These are phyloP conservation scores for Hypoxylon sp. DNA, from an alignment of 2,329 filamentous ascomycete species.

Conservation along the genomic window DNA sequence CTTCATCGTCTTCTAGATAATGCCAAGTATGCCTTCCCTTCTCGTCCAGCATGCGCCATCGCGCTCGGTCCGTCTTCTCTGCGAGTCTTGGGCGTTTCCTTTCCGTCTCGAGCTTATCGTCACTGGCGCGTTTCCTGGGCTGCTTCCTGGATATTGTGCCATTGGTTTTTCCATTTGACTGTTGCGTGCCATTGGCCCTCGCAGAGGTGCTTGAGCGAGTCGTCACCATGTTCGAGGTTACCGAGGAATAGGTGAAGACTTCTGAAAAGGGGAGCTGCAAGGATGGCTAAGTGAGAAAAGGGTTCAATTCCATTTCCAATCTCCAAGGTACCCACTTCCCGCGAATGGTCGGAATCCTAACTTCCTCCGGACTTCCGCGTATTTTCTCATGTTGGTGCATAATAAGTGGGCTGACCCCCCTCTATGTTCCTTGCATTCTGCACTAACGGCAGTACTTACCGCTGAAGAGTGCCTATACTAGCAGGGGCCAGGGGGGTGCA, in stretches of 20 bases:
- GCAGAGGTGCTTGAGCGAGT: conserved; percentile 38
- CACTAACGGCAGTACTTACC: neutral
- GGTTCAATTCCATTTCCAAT: conserved; percentile 10
- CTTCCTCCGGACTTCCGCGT: conserved; percentile 13
- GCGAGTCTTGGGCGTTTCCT: conserved; percentile 62
- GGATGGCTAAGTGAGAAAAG: neutral
- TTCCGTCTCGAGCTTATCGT: conserved; percentile 52
- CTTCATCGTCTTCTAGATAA: conserved; percentile 82
- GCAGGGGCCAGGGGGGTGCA: neutral
- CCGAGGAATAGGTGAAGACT: neutral
- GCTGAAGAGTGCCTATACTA: neutral
- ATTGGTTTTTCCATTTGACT: conserved; percentile 26
- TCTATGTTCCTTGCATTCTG: conserved; percentile 5
- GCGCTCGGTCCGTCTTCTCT: conserved; percentile 78
- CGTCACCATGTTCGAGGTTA: conserved; percentile 33
- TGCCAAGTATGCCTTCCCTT: conserved; percentile 93
- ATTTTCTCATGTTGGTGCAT: conserved; percentile 8
- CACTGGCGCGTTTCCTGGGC: conserved; percentile 59
- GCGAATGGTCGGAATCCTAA: conserved; percentile 1
- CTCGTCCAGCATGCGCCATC: conserved; percentile 89
- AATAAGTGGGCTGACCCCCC: conserved; percentile 8
- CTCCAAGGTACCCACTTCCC: neutral
- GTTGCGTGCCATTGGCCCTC: conserved; percentile 34
- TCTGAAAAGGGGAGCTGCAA: neutral
- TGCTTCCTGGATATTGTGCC: conserved; percentile 18